Base-by-base conservation (phyloP, 2,329 filamentous ascomycete species). In the Balansia obtecta region DNA sequence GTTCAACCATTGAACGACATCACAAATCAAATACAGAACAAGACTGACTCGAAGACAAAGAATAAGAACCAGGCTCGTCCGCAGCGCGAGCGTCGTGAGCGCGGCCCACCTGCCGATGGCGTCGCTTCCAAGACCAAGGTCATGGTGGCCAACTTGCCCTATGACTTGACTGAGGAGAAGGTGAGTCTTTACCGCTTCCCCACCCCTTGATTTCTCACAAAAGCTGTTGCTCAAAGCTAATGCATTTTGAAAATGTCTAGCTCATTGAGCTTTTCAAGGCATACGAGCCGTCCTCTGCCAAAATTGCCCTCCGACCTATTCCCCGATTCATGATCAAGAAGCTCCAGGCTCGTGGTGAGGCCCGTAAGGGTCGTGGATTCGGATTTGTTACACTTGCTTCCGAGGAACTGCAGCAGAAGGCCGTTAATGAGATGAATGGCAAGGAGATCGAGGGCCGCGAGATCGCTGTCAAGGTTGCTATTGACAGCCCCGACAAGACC, bases 321-420 rank as follows among this genome's bases (percentile, higher is more conserved):
- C 93, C 93, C 61, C 90, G 91, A 64, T 98, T 97, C 79, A 98
- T 98, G 93, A 93, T 98, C 74, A 96, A 96, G 85, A 98, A 98
- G 82, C 88, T 98, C 56, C 90, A 95, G 75, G 90, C 91, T 64
- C 91, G 93, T 68, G 90, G 90, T 66, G 93, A 98, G 76, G 84
- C 91, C 63, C 93, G 93, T 76, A 98, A 98, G 85, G 93, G 93
- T 55, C 93, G 93, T 76, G 93, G 93, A 59, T 98, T 98, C 69
- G 93, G 93, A 59, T 98, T 98, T 70, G 93, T 98, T 56, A 97
- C 89, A 54, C 84, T 98, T 55, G 86, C 85, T 56, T 94, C 88
- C 16, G 91, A 98, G 78, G 90, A 95, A 72, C 73, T 91, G 64
- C 93, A 98, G 79, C 83, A 94, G 75, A 95, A 96, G 85, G 93